Evolutionary conservation across 2,329 filamentous ascomycete genomes (phyloP), one percentile per base, ranked within the genome.

Genomic region (Aureobasidium subglaciale): DNA sequence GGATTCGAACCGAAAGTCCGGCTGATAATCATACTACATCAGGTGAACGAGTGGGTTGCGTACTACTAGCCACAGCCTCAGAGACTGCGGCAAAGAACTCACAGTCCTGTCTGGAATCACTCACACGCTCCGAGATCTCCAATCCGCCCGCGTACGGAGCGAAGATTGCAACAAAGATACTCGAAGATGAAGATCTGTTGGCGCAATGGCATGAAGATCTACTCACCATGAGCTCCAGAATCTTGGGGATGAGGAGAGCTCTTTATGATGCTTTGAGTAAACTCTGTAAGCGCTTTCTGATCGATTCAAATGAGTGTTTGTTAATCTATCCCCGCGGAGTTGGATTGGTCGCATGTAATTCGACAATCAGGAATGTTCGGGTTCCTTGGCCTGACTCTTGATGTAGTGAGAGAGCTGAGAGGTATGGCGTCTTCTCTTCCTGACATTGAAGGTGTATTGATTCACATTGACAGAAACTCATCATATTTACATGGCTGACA

Each of bases 111-210:
- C 79, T 96, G 18, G 85, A 89, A 62, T 88, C 95, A 65, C 81
- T 96, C 54, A 90, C 96, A 77, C 86, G 92, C 57, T 91, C 88
- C 37, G 91, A 96, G 75, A 96, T 96, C 73, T 92, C 87, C 22
- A 96, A 96, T 71, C 91, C 91, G 49, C 91, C 91, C 4, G 83
- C 91, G 27, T 95, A 95, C 69, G 91, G 91, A 56, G 90, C 90
- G 3, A 83, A 87, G 62, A 90, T 96, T 63, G 40, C 40, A 29
- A 27, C 29, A 13, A 30, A 8, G 8, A 30, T 30, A 8, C 29
- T 30, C 13, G 95, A 93, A 69, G 86, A 95, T 68, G 70, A 80
- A 2, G 71, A 75, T 42, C 80, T 96, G 49, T 95, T 91, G 65
- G 78, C 80, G 30, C 83, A 95, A 75, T 96, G 90, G 91, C 84